Evolutionary conservation across 2,329 filamentous ascomycete genomes (phyloP).

Genomic region (Westerdykella ornata): DNA sequence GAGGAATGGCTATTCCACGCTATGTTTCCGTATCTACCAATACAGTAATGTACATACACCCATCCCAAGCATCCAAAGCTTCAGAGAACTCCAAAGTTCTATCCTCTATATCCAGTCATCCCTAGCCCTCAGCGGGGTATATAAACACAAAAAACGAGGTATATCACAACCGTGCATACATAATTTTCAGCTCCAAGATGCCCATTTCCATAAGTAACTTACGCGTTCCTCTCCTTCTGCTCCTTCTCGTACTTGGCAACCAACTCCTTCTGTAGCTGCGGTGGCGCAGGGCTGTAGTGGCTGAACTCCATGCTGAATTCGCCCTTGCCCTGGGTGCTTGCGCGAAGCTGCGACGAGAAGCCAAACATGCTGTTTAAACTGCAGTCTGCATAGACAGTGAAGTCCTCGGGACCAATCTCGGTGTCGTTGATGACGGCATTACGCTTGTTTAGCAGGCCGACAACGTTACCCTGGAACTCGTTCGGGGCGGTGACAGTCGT

Average conservation of each 20-base stretch:
- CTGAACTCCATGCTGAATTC: conserved; percentile 99
- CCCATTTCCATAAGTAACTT: conserved; percentile 20
- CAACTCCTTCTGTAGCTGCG: conserved; percentile 78
- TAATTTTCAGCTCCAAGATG: background rate
- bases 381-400: conserved; percentile 86
- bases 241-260: conserved; percentile 62
- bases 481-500: conserved; percentile 91
- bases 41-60: conserved; percentile 7
- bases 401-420: conserved; percentile 88
- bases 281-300: conserved; percentile 82
- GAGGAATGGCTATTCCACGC: too few relatives aligned
- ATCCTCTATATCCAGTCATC: background rate
- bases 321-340: conserved; percentile 94
- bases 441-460: conserved; percentile 93
- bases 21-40: conserved; percentile 1
- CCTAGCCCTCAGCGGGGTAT: background rate
- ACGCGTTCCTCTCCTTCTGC: conserved; percentile 58
- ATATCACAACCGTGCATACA: background rate
- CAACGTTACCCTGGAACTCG: conserved; percentile 95
- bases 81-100: background rate
- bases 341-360: conserved; percentile 83
- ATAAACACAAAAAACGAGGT: too few relatives aligned
- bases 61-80: conserved; percentile 8
- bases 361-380: conserved; percentile 97
- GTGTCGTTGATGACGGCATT: conserved; percentile 93